phyloP scores from a whole-genome alignment of 192 early-diverging fungal genomes.

The Entrophospora sp. region DNA sequence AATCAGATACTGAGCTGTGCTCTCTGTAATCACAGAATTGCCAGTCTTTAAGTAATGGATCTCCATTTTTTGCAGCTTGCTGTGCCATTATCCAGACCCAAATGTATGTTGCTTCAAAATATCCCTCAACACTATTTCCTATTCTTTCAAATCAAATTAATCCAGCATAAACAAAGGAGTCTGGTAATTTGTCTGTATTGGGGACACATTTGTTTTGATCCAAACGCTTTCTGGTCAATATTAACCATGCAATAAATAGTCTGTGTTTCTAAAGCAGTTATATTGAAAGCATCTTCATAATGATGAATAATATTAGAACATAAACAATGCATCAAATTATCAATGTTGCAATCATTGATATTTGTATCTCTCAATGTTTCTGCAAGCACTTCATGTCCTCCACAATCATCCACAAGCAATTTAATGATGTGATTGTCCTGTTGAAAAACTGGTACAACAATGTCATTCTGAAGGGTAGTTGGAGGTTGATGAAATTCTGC shows the following conservation, averaged over 20 bases:
- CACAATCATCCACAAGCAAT: conserved; percentile 29
- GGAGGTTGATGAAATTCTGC: conserved; percentile 16
- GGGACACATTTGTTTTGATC: neutral
- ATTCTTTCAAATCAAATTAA: neutral
- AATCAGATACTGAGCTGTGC: neutral
- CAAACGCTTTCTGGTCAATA: neutral
- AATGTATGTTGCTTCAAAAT: conserved; percentile 23
- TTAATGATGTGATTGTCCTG: conserved; percentile 20
- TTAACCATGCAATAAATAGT: neutral
- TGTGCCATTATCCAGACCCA: conserved; percentile 30
- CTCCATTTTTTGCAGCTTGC: neutral
- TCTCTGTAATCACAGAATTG: conserved; percentile 6
- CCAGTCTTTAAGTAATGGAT: conserved; percentile 7
- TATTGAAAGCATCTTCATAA: conserved; percentile 11
- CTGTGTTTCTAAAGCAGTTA: neutral
- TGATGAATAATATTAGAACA: conserved; percentile 8
- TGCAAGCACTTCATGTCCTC: conserved; percentile 28
- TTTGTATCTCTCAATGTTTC: neutral
- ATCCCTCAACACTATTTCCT: conserved; percentile 3
- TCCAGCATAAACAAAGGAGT: neutral
- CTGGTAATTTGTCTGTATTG: neutral
- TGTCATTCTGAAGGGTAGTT: neutral
- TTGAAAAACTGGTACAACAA: conserved; percentile 17
- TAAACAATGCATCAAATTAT: conserved; percentile 18
- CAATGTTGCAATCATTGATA: conserved; percentile 16